Evolutionary conservation across 2,329 filamentous ascomycete genomes (phyloP).

Genomic region (Xylariaceae sp.): DNA sequence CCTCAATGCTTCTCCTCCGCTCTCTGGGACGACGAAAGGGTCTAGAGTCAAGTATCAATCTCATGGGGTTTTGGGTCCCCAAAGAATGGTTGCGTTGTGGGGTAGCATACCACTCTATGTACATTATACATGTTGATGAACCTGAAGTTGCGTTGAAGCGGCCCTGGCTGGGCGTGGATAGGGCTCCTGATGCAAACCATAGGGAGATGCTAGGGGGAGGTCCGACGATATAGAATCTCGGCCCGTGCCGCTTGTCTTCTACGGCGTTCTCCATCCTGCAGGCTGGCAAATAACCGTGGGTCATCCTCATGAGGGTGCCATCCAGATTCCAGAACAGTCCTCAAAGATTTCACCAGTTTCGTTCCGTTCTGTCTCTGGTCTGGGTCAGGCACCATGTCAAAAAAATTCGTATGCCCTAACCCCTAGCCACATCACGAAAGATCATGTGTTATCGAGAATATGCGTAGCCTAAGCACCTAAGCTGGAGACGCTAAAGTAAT

Average conservation of each 20-base stretch:
- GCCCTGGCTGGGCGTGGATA: slow-evolving; percentile 21
- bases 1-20: background rate
- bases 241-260: slow-evolving; percentile 8
- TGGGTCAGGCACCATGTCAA: slow-evolving; percentile 5
- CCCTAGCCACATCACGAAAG: slow-evolving; percentile 24
- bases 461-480: slow-evolving; percentile 25
- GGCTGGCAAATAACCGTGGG: background rate
- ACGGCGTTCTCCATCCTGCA: background rate
- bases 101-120: slow-evolving; percentile 6
- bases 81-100: slow-evolving; percentile 16
- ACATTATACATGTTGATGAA: slow-evolving; percentile 8
- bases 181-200: slow-evolving; percentile 4
- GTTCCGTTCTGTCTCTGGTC: background rate
- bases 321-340: background rate
- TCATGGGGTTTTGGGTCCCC: slow-evolving; percentile 5
- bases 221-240: slow-evolving; percentile 4
- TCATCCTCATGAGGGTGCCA: background rate
- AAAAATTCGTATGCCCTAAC: slow-evolving; percentile 20
- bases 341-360: background rate
- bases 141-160: slow-evolving; percentile 18
- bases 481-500: slow-evolving; percentile 24
- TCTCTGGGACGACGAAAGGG: slow-evolving; percentile 9
- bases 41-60: background rate
- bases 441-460: slow-evolving; percentile 31
- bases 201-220: slow-evolving; percentile 3